Base-by-base conservation (phyloP, 2,329 filamentous ascomycete species). In the Calonectria leucothoes region DNA sequence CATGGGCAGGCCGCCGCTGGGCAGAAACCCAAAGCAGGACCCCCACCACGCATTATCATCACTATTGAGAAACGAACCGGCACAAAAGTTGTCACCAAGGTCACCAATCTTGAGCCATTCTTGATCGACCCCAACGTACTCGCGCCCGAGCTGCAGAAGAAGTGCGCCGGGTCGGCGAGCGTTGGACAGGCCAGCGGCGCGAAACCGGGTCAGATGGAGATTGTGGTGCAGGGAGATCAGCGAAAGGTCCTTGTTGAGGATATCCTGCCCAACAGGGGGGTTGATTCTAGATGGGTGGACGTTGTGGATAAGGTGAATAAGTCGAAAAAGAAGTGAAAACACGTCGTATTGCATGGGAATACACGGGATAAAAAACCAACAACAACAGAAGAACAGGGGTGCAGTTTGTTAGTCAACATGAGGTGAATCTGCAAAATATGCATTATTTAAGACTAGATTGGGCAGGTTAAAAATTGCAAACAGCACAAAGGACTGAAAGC, bases 41-140 rank as follows among this genome's bases (percentile, higher is more conserved):
- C 59, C 1, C 77, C 77, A 0, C 77, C 77, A 39, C 77, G 68
- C 0, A 61, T 79, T 20, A 35, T 76, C 5, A 65, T 79, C 48
- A 79, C 77, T 1, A 72, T 78, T 4, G 77, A 79, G 59, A 79
- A 79, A 3, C 74, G 77, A 71, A 79, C 77, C 0, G 77, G 77
- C 2, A 79, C 76, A 20, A 79, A 79, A 45, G 74, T 79, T 1
- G 77, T 79, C 8, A 79, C 77, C 42, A 79, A 79, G 14, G 49
- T 79, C 12, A 75, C 77, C 11, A 78, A 79, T 2, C 59, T 79
- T 1, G 77, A 79, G 37, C 77, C 77, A 1, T 79, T 79, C 63
- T 74, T 74, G 1, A 74, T 79, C 1, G 77, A 79, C 6, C 77
- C 77, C 1, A 68, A 78, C 6, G 20, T 79, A 8, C 74, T 79